These are phyloP conservation scores for Fraxinus platypoda DNA, from an alignment of 305 asterid genomes.

Conservation along the genomic window DNA sequence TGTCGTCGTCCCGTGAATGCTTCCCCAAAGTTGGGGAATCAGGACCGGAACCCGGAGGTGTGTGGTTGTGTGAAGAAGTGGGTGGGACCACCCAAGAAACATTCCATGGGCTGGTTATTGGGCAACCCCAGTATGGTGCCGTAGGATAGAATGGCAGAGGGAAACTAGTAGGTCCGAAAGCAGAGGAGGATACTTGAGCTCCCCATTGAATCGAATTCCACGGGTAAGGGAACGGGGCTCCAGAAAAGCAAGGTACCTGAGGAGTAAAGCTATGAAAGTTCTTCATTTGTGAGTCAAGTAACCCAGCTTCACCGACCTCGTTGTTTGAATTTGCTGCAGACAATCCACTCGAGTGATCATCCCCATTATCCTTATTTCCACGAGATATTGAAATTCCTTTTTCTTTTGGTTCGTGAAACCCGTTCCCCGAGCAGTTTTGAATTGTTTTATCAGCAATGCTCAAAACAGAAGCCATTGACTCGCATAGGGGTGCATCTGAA, in stretches of 20 bases:
- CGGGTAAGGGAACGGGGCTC: slow-evolving; percentile 23
- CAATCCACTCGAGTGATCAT: background rate
- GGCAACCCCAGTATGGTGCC: slow-evolving; percentile 42
- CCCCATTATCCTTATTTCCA: background rate
- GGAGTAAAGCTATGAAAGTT: slow-evolving; percentile 7
- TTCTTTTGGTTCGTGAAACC: background rate
- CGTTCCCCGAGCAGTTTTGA: slow-evolving; percentile 6
- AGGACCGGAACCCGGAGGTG: slow-evolving; percentile 38
- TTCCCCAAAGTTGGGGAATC: slow-evolving; percentile 65
- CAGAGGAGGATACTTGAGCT: slow-evolving; percentile 20
- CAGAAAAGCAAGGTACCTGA: slow-evolving; percentile 17
- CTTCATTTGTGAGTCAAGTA: slow-evolving; percentile 1
- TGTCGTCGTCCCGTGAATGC: slow-evolving; percentile 70
- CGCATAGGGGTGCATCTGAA: slow-evolving; percentile 31
- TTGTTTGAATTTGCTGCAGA: slow-evolving; percentile 3
- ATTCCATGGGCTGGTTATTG: slow-evolving; percentile 44
- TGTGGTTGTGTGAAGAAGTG: slow-evolving; percentile 25
- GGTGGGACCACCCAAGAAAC: slow-evolving; percentile 54
- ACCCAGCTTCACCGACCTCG: background rate
- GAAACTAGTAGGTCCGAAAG: slow-evolving; percentile 18
- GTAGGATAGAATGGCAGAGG: slow-evolving; percentile 33
- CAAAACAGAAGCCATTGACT: slow-evolving; percentile 30
- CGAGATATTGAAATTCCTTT: background rate
- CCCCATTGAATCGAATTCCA: slow-evolving; percentile 26
- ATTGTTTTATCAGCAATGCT: slow-evolving; percentile 28